phyloP scores from a whole-genome alignment of 805 yeast species.

The Candida ulmi region DNA sequence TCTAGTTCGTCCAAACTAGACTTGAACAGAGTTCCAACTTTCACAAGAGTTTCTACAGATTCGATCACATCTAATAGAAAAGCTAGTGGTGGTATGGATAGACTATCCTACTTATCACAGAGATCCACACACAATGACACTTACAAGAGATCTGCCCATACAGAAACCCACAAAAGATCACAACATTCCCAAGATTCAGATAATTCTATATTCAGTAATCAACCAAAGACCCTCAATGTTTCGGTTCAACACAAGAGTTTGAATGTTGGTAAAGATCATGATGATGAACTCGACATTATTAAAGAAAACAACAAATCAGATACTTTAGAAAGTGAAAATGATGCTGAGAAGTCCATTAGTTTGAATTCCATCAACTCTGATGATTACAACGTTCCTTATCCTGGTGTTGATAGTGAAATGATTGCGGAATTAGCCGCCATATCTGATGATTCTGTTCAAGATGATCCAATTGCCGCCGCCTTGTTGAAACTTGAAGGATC shows the following conservation, averaged over 20 bases:
- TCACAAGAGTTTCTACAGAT: slow-evolving; percentile 18
- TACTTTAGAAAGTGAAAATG: no score
- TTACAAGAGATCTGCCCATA: no score
- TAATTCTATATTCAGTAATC: slow-evolving; percentile 17
- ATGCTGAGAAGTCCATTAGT: not conserved
- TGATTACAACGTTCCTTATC: slow-evolving; percentile 27
- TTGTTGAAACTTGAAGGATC: slow-evolving; percentile 76
- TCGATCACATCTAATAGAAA: slow-evolving; percentile 4
- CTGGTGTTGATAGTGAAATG: slow-evolving; percentile 48
- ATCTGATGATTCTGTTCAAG: slow-evolving; percentile 67
- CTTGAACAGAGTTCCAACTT: slow-evolving; percentile 16
- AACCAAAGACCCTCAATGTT: slow-evolving; percentile 10
- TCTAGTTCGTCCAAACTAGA: slow-evolving; percentile 4
- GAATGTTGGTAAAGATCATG: no score
- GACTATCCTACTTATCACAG: slow-evolving; percentile 19
- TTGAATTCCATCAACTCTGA: slow-evolving; percentile 12
- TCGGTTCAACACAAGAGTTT: slow-evolving; percentile 4
- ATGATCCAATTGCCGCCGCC: slow-evolving; percentile 72
- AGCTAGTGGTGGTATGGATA: slow-evolving; percentile 2
- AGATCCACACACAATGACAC: no score
- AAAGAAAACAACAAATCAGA: no score
- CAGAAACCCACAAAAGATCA: not conserved
- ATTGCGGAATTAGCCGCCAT: slow-evolving; percentile 77
- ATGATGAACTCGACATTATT: no score
- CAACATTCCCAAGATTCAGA: not conserved